Evolutionary conservation across 1,284 basidiomycete species (phyloP), one percentile per base, ranked within the genome.

Genomic region (Kalmanozyma brasiliensis): DNA sequence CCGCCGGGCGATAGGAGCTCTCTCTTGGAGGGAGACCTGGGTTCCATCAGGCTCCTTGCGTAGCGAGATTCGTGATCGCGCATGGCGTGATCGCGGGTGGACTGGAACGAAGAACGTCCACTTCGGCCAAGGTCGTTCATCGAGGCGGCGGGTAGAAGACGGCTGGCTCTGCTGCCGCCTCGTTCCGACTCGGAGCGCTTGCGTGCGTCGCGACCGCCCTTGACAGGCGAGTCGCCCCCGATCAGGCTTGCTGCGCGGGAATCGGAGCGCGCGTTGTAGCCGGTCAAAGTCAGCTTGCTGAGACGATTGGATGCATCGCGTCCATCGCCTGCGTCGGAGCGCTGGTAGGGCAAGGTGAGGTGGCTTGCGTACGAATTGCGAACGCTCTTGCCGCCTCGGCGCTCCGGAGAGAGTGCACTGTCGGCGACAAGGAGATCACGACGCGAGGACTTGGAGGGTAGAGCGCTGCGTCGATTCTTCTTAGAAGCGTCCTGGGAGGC

Each of bases 291-390:
- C 55, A 63, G 36, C 52, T 63, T 64, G 61, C 66, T 69, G 13
- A 59, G 51, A 8, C 55, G 47, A 13, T 41, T 47, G 33, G 66
- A 63, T 10, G 60, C 51, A 24, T 60, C 60, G 37, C 49, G 38
- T 40, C 53, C 52, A 52, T 65, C 62, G 34, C 46, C 57, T 7
- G 47, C 62, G 8, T 65, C 67, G 23, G 67, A 65, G 14, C 38
- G 61, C 47, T 65, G 62, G 37, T 62, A 65, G 6, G 67, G 67
- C 6, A 70, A 53, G 11, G 67, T 70, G 14, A 70, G 51, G n/a
- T 70, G 67, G 40, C 61, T 61, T 10, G 67, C 67, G 20, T 61
- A 33, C 8, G 52, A 61, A 5, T 45, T 42, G 7, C 67, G 61
- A 11, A 53, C 56, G 8, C 22, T 24, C 34, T 61, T 59, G 24